Evolutionary conservation across 2,329 filamentous ascomycete species (phyloP).

Genomic region (Metarhizium anisopliae): DNA sequence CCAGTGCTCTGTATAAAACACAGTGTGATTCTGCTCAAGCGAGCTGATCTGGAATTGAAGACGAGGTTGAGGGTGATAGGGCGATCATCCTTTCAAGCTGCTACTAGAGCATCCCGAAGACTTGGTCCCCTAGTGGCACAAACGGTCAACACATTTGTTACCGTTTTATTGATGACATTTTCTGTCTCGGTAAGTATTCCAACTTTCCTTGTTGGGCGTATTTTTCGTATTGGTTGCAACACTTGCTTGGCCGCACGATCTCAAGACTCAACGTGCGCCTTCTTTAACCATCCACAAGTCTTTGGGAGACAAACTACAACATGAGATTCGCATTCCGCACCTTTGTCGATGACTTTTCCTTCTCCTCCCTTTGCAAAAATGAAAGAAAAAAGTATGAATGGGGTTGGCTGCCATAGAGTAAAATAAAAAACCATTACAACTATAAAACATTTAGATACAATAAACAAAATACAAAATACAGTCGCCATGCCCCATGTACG

Average conservation of each 20-base stretch:
- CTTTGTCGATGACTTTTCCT: no score
- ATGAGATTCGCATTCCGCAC: no score
- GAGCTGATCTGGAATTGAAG: conserved; percentile 47
- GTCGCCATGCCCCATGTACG: no score
- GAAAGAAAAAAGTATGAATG: no score
- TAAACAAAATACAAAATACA: no score
- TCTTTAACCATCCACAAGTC: no score
- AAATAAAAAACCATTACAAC: no score
- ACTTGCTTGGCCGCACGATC: conserved; percentile 17
- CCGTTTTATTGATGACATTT: conserved; percentile 39
- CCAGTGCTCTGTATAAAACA: conserved; percentile 44
- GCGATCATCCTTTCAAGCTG: conserved; percentile 40
- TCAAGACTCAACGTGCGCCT: no score
- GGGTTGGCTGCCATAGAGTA: no score
- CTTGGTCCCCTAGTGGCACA: conserved; percentile 21
- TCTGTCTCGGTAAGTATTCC: conserved; percentile 44
- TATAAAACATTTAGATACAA: no score
- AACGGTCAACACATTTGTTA: conserved; percentile 33
- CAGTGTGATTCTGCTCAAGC: conserved; percentile 44
- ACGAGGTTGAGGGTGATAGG: conserved; percentile 47
- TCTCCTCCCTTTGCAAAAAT: no score
- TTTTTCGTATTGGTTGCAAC: conserved; percentile 1
- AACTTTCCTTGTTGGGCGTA: conserved; percentile 24
- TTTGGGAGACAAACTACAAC: no score
- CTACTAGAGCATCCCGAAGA: conserved; percentile 32